These are phyloP conservation scores for Ascochyta viciae-villosae DNA, from an alignment of 2,329 filamentous ascomycete species.

Conservation along the genomic window DNA sequence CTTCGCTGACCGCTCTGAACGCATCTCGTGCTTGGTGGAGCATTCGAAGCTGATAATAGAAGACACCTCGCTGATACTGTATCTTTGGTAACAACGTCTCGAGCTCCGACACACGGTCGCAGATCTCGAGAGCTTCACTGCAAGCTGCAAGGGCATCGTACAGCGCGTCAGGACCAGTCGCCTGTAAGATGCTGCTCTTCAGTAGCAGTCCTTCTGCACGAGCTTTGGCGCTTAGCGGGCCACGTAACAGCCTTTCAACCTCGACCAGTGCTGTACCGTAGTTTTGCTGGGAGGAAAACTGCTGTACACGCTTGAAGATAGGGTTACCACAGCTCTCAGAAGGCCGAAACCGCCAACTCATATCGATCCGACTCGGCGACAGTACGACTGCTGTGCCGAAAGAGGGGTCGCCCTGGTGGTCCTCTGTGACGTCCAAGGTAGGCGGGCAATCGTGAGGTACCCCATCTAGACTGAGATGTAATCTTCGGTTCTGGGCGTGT, in stretches of 20 bases:
- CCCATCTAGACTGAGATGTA: slow-evolving; percentile 10
- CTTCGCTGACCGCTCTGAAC: slow-evolving; percentile 21
- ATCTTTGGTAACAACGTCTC: slow-evolving; percentile 32
- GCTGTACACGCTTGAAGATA: slow-evolving; percentile 28
- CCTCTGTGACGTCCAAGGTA: slow-evolving; percentile 1
- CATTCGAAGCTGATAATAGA: slow-evolving; percentile 34
- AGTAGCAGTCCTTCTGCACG: slow-evolving; percentile 39
- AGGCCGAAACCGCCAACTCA: slow-evolving; percentile 5
- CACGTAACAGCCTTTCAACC: slow-evolving; percentile 34
- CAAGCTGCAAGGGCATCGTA: slow-evolving; percentile 42
- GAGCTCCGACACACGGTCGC: slow-evolving; percentile 30
- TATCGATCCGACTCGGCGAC: slow-evolving; percentile 3
- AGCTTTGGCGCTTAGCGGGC: slow-evolving; percentile 33
- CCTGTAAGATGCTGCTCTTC: slow-evolving; percentile 37
- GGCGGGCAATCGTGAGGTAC: background rate
- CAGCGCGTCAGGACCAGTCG: slow-evolving; percentile 31
- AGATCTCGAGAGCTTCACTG: slow-evolving; percentile 41
- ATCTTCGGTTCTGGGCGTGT: slow-evolving; percentile 25
- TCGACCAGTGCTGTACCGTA: slow-evolving; percentile 34
- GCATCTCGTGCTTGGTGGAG: slow-evolving; percentile 31
- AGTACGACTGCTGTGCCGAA: slow-evolving; percentile 27
- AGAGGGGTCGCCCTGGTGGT: background rate
- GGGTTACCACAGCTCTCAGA: slow-evolving; percentile 19
- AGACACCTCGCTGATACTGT: slow-evolving; percentile 36
- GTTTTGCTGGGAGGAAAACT: slow-evolving; percentile 25